Evolutionary conservation across 805 yeast genomes (phyloP).

Genomic region (Priceomyces castillae): DNA sequence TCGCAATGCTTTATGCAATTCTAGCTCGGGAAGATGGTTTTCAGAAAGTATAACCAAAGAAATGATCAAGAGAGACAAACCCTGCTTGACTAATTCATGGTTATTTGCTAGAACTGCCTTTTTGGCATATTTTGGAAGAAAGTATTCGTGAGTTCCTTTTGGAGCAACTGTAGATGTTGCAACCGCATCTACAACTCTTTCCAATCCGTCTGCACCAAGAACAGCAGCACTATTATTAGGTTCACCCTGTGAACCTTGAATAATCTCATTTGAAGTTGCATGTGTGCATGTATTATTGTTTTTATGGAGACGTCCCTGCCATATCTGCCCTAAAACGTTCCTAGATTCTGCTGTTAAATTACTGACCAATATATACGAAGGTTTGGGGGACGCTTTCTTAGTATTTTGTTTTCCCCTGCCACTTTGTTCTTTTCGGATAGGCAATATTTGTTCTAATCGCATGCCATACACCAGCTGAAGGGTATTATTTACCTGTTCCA

Average conservation of each 20-base stretch:
- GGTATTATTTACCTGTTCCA: conserved; percentile 14
- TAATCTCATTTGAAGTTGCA: conserved; percentile 8
- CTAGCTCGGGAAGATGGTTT: conserved; percentile 28
- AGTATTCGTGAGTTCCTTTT: conserved; percentile 14
- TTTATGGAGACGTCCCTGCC: conserved; percentile 13
- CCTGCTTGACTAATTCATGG: conserved; percentile 27
- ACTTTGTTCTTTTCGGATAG: neutral
- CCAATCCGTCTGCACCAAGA: neutral
- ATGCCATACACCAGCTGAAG: conserved; percentile 28
- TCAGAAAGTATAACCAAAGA: conserved; percentile 29
- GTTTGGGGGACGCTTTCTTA: conserved; percentile 8
- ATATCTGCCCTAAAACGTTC: conserved; percentile 24
- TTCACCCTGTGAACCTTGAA: conserved; percentile 3
- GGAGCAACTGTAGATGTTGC: neutral
- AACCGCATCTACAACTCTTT: neutral
- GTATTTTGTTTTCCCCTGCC: conserved; percentile 1
- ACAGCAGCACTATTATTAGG: neutral
- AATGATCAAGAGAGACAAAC: conserved; percentile 28
- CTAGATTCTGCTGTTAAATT: conserved; percentile 18
- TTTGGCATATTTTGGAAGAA: conserved; percentile 21
- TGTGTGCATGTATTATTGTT: neutral
- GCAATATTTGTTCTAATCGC: conserved; percentile 19
- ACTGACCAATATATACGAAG: conserved; percentile 21
- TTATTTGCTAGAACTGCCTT: conserved; percentile 19
- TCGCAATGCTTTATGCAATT: conserved; percentile 19